phyloP scores from a whole-genome alignment of 352 stramenopile genomes.

The Ochromonadaceae sp. region DNA sequence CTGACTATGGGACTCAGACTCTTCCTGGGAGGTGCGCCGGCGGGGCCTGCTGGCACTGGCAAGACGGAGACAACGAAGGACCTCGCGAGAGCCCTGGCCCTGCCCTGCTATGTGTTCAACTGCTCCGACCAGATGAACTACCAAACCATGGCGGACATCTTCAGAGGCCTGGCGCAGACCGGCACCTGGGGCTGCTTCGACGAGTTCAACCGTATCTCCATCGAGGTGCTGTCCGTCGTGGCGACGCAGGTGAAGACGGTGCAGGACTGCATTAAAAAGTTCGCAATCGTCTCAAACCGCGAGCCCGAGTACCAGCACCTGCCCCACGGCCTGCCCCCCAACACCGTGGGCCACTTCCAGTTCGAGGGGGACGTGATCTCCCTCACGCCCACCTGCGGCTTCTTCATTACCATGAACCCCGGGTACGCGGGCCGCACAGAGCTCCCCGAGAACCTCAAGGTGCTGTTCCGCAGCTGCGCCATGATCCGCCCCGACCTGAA shows the following conservation, averaged over 20 bases:
- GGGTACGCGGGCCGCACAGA: slow-evolving; percentile 85
- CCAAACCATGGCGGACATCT: slow-evolving; percentile 78
- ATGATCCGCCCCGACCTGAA: slow-evolving; percentile 85
- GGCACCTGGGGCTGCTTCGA: slow-evolving; percentile 82
- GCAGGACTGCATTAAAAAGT: slow-evolving; percentile 72
- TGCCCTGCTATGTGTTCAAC: slow-evolving; percentile 85
- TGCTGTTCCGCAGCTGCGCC: slow-evolving; percentile 58
- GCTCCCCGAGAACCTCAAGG: slow-evolving; percentile 88
- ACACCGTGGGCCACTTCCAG: slow-evolving; percentile 75
- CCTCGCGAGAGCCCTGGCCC: slow-evolving; percentile 75
- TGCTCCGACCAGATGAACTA: slow-evolving; percentile 82
- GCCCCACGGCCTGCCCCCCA: slow-evolving; percentile 73
- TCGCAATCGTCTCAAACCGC: slow-evolving; percentile 74
- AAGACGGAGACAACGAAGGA: slow-evolving; percentile 88
- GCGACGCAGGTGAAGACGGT: slow-evolving; percentile 90
- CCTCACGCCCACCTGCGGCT: slow-evolving; percentile 79
- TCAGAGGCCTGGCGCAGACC: slow-evolving; percentile 72
- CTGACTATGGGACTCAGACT: slow-evolving; percentile 77
- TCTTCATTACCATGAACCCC: slow-evolving; percentile 96
- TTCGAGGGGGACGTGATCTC: slow-evolving; percentile 89
- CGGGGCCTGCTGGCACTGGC: slow-evolving; percentile 70
- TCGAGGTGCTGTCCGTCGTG: slow-evolving; percentile 79
- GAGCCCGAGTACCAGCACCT: slow-evolving; percentile 80
- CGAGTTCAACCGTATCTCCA: slow-evolving; percentile 89
- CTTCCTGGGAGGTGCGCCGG: slow-evolving; percentile 67